Evolutionary conservation across 78 protist genomes (phyloP), one percentile per base, ranked within the genome.

Genomic region (Dictyostelium firmibasis): DNA sequence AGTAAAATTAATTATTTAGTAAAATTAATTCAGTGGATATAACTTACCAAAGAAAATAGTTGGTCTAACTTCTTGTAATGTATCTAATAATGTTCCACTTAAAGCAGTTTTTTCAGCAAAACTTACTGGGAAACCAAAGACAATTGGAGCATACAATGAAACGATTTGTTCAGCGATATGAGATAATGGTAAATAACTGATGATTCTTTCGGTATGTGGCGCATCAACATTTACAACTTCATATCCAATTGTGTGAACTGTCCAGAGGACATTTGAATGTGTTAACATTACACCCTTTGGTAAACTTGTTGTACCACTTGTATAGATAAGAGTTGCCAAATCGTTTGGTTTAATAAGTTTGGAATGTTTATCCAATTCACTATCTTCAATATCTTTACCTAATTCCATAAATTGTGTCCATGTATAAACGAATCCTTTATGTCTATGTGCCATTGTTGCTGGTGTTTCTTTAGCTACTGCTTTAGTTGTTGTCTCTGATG

Each of bases 91-190:
- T 50, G 94, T 85, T 27, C 97, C 96, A 36, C 62, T 67, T 23
- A 97, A 86, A 16, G 94, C 98, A 85, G 82, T 38, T 77, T 85
- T 94, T 29, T 93, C 75, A 10, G 98, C 99, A 91, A 96, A 97
- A n/a, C 31, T 44, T 20, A 91, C 96, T 27, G 72, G 20, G 74
- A 91, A n/a, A 93, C 96, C 94, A 72, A 81, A 88, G 18, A 91
- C 25, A 23, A 85, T 60, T 36, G 97, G 97, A 14, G 86, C 95
- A 53, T 81, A 33, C 27, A 97, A 20, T 70, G 97, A 97, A n/a
- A 96, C 75, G 29, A 98, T 89, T 91, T 86, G 95, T 35, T 93
- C 99, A 8, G 98, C 98, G 53, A 98, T 89, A 93, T 98, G 99
- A 20, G 91, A 62, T 16, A 97, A 91, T 11, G 99, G 98, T 1